A percentile compares a stretch with the other conserved stretches of the same genome.
These are phyloP conservation scores for Cucurbitaria berberidis DNA, from an alignment of 2,329 filamentous ascomycete species.

Conservation along the genomic window DNA sequence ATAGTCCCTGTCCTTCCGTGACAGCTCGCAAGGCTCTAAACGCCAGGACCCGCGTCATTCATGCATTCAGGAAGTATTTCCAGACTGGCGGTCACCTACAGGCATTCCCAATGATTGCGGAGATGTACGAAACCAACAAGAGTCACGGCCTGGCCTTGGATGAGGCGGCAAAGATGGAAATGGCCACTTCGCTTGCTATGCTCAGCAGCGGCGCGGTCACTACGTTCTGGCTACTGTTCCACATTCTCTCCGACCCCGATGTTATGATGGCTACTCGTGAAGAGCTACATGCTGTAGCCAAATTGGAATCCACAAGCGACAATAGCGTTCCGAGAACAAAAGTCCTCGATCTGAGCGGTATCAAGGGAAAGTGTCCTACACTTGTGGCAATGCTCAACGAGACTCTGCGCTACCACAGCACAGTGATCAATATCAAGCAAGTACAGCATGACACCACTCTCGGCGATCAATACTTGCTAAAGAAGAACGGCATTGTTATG, in stretches of 20 bases:
- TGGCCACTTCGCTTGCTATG: constrained; percentile 50
- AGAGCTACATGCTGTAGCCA: constrained; percentile 30
- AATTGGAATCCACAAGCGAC: not conserved
- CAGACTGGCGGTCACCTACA: constrained; percentile 47
- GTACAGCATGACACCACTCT: constrained; percentile 48
- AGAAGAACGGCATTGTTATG: constrained; percentile 45
- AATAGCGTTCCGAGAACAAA: constrained; percentile 1
- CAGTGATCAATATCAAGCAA: constrained; percentile 47
- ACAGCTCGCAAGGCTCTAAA: constrained; percentile 42
- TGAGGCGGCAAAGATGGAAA: constrained; percentile 53
- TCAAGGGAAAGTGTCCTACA: constrained; percentile 49
- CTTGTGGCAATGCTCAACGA: constrained; percentile 53
- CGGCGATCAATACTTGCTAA: constrained; percentile 41
- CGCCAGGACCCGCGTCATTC: constrained; percentile 44
- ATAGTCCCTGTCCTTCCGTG: constrained; percentile 29
- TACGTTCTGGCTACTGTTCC: constrained; percentile 51
- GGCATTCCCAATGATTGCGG: constrained; percentile 47
- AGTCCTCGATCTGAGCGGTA: constrained; percentile 38
- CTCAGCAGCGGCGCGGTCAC: constrained; percentile 51
- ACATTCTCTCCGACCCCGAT: constrained; percentile 44
- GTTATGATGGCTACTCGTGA: constrained; percentile 40
- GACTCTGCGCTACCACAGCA: constrained; percentile 48
- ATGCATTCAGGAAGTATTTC: constrained; percentile 51
- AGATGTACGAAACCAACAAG: constrained; percentile 45
- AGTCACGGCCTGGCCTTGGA: constrained; percentile 39